Evolutionary conservation across 2,329 filamentous ascomycete genomes (phyloP).

Genomic region (Tolypocladium guangdongense): DNA sequence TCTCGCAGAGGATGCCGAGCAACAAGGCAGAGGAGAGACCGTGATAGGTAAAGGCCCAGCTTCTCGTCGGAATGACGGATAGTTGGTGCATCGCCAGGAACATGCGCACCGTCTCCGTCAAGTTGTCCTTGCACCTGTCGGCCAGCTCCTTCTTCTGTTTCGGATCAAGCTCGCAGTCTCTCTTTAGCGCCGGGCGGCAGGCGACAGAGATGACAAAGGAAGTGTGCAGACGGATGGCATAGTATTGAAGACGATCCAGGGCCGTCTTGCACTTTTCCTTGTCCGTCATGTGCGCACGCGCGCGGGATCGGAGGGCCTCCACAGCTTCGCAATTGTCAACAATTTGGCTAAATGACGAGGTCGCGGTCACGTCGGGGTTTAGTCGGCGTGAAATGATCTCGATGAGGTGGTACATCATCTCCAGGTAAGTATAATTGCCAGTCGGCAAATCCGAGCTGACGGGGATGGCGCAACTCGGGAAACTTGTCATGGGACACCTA

Average conservation of each 20-base stretch:
- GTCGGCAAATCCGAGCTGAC: conserved; percentile 27
- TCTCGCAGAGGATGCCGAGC: conserved; percentile 52
- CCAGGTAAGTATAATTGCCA: conserved; percentile 46
- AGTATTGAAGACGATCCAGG: conserved; percentile 52
- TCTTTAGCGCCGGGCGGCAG: conserved; percentile 49
- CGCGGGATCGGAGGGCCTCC: conserved; percentile 37
- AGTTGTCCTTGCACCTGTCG: conserved; percentile 48
- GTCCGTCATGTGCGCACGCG: conserved; percentile 41
- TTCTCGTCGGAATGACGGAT: conserved; percentile 54
- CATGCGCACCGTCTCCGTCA: conserved; percentile 57
- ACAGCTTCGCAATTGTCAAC: conserved; percentile 45
- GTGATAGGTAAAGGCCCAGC: conserved; percentile 59
- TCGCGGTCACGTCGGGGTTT: conserved; percentile 40
- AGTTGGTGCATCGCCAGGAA: conserved; percentile 59
- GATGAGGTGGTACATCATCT: conserved; percentile 55
- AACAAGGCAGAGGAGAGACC: conserved; percentile 54
- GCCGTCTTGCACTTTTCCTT: conserved; percentile 55
- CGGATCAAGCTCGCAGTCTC: conserved; percentile 38
- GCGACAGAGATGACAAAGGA: conserved; percentile 56
- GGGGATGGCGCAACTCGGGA: conserved; percentile 44
- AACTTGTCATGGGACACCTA: conserved; percentile 54
- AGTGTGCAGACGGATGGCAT: conserved; percentile 53
- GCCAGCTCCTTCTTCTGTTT: conserved; percentile 44
- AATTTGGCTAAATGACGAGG: conserved; percentile 42
- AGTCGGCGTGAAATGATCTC: conserved; percentile 47